Percentiles rank a stretch among this genome's conserved stretches.
Conservation (phyloP, 2,329 filamentous ascomycete genomes). For the Monosporascus sp. region DNA sequence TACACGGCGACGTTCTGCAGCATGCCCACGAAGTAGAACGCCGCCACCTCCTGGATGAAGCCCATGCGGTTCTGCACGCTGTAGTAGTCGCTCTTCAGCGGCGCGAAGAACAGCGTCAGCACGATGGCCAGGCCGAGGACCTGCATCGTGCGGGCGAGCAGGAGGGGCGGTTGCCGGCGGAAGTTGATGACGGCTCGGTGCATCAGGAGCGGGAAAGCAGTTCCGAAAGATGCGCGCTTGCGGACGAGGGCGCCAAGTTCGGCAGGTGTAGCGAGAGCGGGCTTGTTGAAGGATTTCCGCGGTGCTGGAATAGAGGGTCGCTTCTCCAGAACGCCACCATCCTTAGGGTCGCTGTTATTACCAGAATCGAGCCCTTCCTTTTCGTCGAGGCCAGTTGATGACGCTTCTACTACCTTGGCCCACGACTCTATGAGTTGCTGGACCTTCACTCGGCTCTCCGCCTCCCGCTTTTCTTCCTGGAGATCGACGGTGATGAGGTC, state of each 20-base stretch:
- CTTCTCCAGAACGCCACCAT: conserved; percentile 9
- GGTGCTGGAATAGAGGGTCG: conserved; percentile 19
- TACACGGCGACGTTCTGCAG: conserved; percentile 74
- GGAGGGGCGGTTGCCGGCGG: conserved; percentile 57
- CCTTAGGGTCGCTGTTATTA: conserved; percentile 2
- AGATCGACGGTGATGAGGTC: conserved; percentile 74
- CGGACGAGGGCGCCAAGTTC: conserved; percentile 66
- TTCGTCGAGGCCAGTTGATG: conserved; percentile 22
- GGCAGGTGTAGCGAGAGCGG: conserved; percentile 58
- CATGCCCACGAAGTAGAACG: conserved; percentile 73
- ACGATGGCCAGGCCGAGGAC: conserved; percentile 59
- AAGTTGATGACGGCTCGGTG: conserved; percentile 65
- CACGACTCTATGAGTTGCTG: conserved; percentile 56
- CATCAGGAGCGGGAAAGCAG: conserved; percentile 63
- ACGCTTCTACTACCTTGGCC: conserved; percentile 24
- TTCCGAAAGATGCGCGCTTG: conserved; percentile 54
- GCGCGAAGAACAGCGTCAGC: conserved; percentile 65
- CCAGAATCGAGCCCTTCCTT: conserved; percentile 15
- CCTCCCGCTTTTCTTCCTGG: conserved; percentile 59
- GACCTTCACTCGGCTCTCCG: conserved; percentile 58
- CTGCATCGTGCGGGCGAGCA: conserved; percentile 63
- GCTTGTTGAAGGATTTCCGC: conserved; percentile 37
- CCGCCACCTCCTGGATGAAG: conserved; percentile 66
- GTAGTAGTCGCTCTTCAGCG: conserved; percentile 62
- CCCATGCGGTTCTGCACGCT: conserved; percentile 69